phyloP scores from a whole-genome alignment of 257 asterid species.

The Thymus mandschuricus region DNA sequence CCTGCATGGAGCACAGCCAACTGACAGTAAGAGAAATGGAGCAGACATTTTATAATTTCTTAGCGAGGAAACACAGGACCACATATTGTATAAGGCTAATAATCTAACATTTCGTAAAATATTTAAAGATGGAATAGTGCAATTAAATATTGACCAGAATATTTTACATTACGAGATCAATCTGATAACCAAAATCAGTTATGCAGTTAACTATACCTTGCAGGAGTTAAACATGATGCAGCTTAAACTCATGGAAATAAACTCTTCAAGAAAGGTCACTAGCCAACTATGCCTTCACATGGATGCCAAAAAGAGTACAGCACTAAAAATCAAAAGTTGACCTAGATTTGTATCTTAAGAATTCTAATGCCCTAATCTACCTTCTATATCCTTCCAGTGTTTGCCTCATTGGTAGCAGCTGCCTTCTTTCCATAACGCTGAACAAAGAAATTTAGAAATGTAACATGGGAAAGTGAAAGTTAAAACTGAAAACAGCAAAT shows the following conservation, averaged over 20 bases:
- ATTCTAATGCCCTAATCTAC: conserved; percentile 38
- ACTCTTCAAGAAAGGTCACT: conserved; percentile 23
- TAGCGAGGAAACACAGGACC: conserved; percentile 28
- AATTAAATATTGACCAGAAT: conserved; percentile 25
- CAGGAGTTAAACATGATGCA: conserved; percentile 25
- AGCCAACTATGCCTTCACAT: conserved; percentile 33
- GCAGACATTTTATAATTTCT: conserved; percentile 22
- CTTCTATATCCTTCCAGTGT: conserved; percentile 57
- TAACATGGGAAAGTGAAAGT: not conserved
- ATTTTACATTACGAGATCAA: conserved; percentile 4
- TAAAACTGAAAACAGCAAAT: not conserved
- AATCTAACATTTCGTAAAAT: conserved; percentile 20
- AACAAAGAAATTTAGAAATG: conserved; percentile 28
- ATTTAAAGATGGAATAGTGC: conserved; percentile 30
- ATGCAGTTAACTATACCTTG: conserved; percentile 21
- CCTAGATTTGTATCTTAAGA: conserved; percentile 37
- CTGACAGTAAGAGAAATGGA: conserved; percentile 29
- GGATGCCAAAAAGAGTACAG: conserved; percentile 37
- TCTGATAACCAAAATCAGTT: conserved; percentile 12
- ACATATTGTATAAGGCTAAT: conserved; percentile 1
- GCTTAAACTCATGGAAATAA: conserved; percentile 22
- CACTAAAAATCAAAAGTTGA: conserved; percentile 32
- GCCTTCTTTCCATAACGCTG: conserved; percentile 92
- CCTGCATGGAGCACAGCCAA: conserved; percentile 41
- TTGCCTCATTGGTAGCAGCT: conserved; percentile 61